Base-by-base conservation (phyloP, 2,329 filamentous ascomycete species). In the Furcasterigmium sp. region DNA sequence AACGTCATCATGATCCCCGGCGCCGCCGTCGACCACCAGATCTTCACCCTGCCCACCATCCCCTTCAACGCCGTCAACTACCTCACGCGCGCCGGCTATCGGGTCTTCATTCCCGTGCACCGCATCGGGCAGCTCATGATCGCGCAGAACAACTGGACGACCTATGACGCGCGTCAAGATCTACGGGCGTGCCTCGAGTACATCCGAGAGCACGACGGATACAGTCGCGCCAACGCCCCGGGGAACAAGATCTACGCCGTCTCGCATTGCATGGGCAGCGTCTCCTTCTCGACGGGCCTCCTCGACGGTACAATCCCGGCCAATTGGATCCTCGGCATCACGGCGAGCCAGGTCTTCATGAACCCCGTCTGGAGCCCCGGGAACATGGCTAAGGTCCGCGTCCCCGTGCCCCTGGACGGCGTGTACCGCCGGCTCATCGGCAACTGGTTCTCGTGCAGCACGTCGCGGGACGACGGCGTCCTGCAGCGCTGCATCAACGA, bases 61-160 rank as follows among this genome's bases (percentile, higher is more conserved):
- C 68, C 70, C n/a, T 73, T 72, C 49, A 83, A 84, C 55, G 70
- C 78, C 1, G 70, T 84, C 48, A 78, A 83, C 54, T 82, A 82
- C 60, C 77, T 84, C 56, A 76, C 70, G 3, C 64, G 71, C 2
- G 74, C 72, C 1, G 81, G 81, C 8, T 82, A 84, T 59, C 70
- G 75, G 5, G 75, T 81, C 15, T 83, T 76, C 51, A 61, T 80
- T 4, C 60, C 70, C 0, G 76, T 81, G 1, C 75, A 76, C 52
- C 75, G 80, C 23, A 80, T 82, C 50, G 76, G 78, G 23, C 67
- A 70, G 49, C 56, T 75, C 14, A 69, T 70, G 58, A 61, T 68
- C 1, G 72, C 73, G 7, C 66, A 73, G 39, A 64, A 73, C 40
- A 59, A 70, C 41, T 80, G 71, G 66, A 85, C 79, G 1, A 80